Base-by-base conservation (phyloP, 805 yeast species). In the Starmerella stigmatis region DNA sequence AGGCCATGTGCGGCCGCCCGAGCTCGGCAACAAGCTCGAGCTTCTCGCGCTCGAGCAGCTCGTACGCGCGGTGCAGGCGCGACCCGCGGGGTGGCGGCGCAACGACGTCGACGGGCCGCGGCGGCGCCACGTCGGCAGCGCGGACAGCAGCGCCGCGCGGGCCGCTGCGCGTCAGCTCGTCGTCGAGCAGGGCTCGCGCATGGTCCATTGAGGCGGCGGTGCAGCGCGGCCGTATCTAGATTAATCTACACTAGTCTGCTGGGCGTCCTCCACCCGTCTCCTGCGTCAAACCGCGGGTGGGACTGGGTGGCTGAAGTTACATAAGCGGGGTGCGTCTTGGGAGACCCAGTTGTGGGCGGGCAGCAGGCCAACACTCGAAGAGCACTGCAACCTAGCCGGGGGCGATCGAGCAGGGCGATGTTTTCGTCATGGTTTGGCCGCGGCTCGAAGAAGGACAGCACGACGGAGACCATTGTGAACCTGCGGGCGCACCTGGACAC, bases 391-490 rank as follows among this genome's bases (percentile, higher is more conserved):
- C 35, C 35, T 6, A 23, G 23, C n/a, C 15, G 30, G 40, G 27
- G 38, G 38, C 38, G 28, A 34, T 9, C 21, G 30, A 17, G 13
- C 5, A 23, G 22, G 30, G 16, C 21, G 6, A 36, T 36, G 40
- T 36, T 36, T 44, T 37, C 44, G 44, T 50, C 52, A 15, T 54
- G 57, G 57, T 54, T 48, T 38, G 96, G 96, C 43, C 83, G 84
- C 43, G 62, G 70, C 44, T 71, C 71, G 50, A 80, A 75, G 64
- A 84, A 81, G 60, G 96, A 88, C 60, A 71, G 75, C 54, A 94
- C 97, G 42, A 88, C 86, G 72, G 79, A 83, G 73, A 95, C 97
- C 26, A 92, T 92, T 45, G 82, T 89, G 38, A 81, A 79, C 54
- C 70, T 89, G 51, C 75, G 96, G 51, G 94, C 84, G 60, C 97